These are phyloP conservation scores for Sporobolomyces pararoseus DNA, from an alignment of 768 basidiomycete genomes.

Conservation along the genomic window DNA sequence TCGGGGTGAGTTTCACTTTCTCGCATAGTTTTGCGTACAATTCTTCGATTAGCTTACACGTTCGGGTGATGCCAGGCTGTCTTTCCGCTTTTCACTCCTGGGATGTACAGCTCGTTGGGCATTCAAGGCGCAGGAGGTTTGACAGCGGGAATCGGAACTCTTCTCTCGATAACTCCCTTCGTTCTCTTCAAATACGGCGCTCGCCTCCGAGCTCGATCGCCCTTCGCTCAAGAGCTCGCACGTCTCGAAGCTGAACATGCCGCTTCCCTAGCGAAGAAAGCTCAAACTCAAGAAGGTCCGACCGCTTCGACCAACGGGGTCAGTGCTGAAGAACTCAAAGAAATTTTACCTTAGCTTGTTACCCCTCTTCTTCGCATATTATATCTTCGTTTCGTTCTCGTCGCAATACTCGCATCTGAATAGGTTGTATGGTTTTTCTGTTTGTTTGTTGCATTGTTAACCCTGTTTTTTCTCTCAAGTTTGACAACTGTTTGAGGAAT, in stretches of 20 bases:
- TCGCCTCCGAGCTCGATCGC: conserved; percentile 14
- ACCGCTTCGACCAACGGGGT: conserved; percentile 1
- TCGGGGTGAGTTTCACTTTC: conserved; percentile 57
- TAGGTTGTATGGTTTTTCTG: too few species aligned
- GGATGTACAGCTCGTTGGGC: conserved; percentile 58
- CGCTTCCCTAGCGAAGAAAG: background rate
- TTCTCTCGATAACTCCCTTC: conserved; percentile 32
- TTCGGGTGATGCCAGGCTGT: conserved; percentile 54
- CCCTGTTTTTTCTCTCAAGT: too few species aligned
- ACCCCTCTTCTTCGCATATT: background rate
- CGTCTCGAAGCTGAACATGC: conserved; percentile 19
- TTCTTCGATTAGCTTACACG: too few species aligned
- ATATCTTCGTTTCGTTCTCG: background rate
- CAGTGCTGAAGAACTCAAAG: background rate
- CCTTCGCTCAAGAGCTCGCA: conserved; percentile 27
- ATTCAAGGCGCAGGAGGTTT: conserved; percentile 57
- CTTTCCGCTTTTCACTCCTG: conserved; percentile 64
- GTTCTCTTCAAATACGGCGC: conserved; percentile 33
- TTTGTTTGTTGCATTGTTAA: too few species aligned
- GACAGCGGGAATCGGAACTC: conserved; percentile 30
- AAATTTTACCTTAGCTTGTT: background rate
- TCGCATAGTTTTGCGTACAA: too few species aligned
- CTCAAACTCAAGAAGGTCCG: background rate
- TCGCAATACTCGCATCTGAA: too few species aligned
- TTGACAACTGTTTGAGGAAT: too few species aligned